Percentiles rank a stretch among this genome's conserved stretches.
phyloP scores from a whole-genome alignment of 345 rosid genomes.

The Linum lewisii region DNA sequence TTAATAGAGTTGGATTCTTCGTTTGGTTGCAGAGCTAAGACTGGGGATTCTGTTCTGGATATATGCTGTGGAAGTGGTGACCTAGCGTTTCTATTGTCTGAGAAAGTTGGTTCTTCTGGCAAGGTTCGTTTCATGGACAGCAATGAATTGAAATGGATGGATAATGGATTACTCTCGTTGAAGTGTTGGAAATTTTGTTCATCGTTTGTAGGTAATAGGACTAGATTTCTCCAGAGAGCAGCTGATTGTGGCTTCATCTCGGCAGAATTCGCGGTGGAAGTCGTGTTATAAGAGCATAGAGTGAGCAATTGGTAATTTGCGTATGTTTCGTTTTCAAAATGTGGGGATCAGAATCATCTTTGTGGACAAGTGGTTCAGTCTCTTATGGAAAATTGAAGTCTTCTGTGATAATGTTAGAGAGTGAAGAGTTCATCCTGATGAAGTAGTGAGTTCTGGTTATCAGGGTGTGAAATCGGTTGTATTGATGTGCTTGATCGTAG shows the following conservation, averaged over 20 bases:
- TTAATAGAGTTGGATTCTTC: background rate
- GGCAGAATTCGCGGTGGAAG: conserved; percentile 37
- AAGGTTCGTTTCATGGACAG: conserved; percentile 27
- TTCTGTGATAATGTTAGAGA: no score
- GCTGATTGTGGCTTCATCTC: conserved; percentile 52
- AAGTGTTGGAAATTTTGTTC: background rate
- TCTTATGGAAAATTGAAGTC: no score
- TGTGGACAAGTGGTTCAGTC: background rate
- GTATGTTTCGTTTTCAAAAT: conserved; percentile 10
- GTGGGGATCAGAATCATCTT: conserved; percentile 1
- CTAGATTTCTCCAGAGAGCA: conserved; percentile 79
- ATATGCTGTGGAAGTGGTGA: conserved; percentile 95
- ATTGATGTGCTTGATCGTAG: conserved; percentile 18
- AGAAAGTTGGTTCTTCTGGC: conserved; percentile 60
- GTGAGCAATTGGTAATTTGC: conserved; percentile 61
- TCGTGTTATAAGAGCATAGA: conserved; percentile 65
- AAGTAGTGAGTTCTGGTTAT: no score
- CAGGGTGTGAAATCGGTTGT: background rate
- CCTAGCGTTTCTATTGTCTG: conserved; percentile 70
- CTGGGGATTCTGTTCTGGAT: conserved; percentile 61
- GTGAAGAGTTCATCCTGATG: no score
- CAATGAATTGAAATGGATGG: background rate
- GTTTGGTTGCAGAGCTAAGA: conserved; percentile 39
- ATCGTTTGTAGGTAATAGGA: conserved; percentile 48
- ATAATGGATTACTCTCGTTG: background rate